These are phyloP conservation scores for Wickerhamomyces pijperi DNA, from an alignment of 805 yeast genomes.

Conservation along the genomic window DNA sequence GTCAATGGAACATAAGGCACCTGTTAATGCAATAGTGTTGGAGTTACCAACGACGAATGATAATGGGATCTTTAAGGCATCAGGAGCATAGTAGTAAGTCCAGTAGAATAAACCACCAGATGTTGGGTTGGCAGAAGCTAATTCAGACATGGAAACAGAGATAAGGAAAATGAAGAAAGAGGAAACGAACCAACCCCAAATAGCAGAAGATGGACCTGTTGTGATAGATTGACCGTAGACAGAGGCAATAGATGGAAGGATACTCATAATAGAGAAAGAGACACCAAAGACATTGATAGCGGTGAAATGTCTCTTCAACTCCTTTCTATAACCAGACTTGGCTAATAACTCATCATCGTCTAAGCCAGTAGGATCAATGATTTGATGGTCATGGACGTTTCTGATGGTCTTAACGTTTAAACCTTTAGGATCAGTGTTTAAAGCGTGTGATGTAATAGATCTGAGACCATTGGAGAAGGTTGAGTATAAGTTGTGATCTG, in stretches of 20 bases:
- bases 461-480: constrained; percentile 11
- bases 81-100: constrained; percentile 53
- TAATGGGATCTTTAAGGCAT: constrained; percentile 30
- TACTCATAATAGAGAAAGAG: constrained; percentile 56
- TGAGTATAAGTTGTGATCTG: constrained; percentile 3
- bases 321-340: constrained; percentile 53
- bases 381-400: constrained; percentile 12
- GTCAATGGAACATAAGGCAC: constrained; percentile 52
- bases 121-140: constrained; percentile 56
- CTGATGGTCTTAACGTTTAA: constrained; percentile 9
- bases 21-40: constrained; percentile 49
- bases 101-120: constrained; percentile 62
- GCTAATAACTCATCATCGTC: constrained; percentile 5
- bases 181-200: constrained; percentile 62
- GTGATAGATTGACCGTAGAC: constrained; percentile 35
- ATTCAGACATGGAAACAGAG: constrained; percentile 48
- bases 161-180: constrained; percentile 39
- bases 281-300: constrained; percentile 54
- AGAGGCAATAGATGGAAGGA: constrained; percentile 49
- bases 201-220: constrained; percentile 44
- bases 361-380: constrained; percentile 7
- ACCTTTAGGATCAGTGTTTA: constrained; percentile 12
- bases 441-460: constrained; percentile 10
- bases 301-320: constrained; percentile 44
- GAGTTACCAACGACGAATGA: constrained; percentile 52